Evolutionary conservation across 2,329 filamentous ascomycete species (phyloP).

Genomic region (Neonectria neomacrospora): DNA sequence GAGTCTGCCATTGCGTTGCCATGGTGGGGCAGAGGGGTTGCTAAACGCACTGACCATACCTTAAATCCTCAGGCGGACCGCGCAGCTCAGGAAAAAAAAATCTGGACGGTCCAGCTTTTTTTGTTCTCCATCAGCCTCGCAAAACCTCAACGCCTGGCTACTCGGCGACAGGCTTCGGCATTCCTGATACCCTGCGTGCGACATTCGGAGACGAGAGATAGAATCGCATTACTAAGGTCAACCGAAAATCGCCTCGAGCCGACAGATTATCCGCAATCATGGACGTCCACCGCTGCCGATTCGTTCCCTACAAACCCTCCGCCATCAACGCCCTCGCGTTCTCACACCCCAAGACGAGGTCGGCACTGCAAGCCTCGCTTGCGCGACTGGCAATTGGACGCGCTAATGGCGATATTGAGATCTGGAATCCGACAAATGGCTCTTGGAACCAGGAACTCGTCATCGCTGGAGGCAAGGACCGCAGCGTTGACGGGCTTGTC

Average conservation of each 20-base stretch:
- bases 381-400: slow-evolving; percentile 87
- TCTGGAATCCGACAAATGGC: slow-evolving; percentile 90
- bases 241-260: slow-evolving; percentile 21
- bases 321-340: slow-evolving; percentile 96
- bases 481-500: slow-evolving; percentile 88
- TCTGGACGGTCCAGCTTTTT: slow-evolving; percentile 46
- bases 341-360: slow-evolving; percentile 73
- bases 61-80: slow-evolving; percentile 40
- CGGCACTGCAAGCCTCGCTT: slow-evolving; percentile 63
- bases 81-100: slow-evolving; percentile 46
- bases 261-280: slow-evolving; percentile 58
- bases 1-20: slow-evolving; percentile 12
- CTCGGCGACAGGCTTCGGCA: slow-evolving; percentile 38
- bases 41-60: slow-evolving; percentile 48
- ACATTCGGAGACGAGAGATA: background rate
- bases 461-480: slow-evolving; percentile 83
- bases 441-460: slow-evolving; percentile 91
- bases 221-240: slow-evolving; percentile 9
- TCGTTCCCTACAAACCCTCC: slow-evolving; percentile 90
- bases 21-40: slow-evolving; percentile 48
- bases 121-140: slow-evolving; percentile 36
- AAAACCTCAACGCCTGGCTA: slow-evolving; percentile 42
- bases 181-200: slow-evolving; percentile 1
- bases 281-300: slow-evolving; percentile 97
- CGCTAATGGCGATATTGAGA: slow-evolving; percentile 95